Evolutionary conservation across 805 yeast genomes (phyloP).

Genomic region (Kockiozyma suomiensis): DNA sequence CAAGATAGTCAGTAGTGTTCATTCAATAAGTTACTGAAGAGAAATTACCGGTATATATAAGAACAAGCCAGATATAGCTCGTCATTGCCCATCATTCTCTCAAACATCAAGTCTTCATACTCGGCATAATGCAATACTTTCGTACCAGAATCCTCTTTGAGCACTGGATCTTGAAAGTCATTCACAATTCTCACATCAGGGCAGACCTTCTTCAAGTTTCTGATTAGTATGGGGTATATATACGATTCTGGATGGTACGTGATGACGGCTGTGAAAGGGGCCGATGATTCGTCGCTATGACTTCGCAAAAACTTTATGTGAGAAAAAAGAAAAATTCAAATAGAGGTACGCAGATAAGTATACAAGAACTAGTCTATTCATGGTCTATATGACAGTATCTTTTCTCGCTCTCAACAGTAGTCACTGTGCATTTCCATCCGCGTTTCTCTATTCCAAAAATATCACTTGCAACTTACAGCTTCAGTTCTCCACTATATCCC

Average conservation of each 20-base stretch:
- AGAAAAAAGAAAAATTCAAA: background rate
- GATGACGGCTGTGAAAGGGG: constrained; percentile 35
- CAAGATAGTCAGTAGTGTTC: background rate
- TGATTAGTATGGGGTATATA: constrained; percentile 46
- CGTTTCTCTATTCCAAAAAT: background rate
- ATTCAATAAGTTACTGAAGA: background rate
- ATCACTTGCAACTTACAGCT: constrained; percentile 40
- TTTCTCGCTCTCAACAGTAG: background rate
- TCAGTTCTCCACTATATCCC: constrained; percentile 57
- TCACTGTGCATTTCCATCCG: background rate
- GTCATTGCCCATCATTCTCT: constrained; percentile 52
- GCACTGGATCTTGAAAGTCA: constrained; percentile 36
- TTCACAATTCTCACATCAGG: constrained; percentile 43
- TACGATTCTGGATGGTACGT: constrained; percentile 47
- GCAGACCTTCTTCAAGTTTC: constrained; percentile 41
- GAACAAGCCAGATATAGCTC: constrained; percentile 67
- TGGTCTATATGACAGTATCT: background rate
- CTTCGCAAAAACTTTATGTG: background rate
- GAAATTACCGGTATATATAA: constrained; percentile 59
- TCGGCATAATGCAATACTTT: constrained; percentile 80
- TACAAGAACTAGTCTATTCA: background rate
- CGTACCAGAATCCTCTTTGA: constrained; percentile 27
- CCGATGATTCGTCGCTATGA: background rate
- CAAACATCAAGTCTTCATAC: constrained; percentile 85
- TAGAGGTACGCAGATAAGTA: background rate